A percentile compares a stretch with the other conserved stretches of the same genome.
Conservation (phyloP, 345 rosid genomes). For the Syzygium jambos region DNA sequence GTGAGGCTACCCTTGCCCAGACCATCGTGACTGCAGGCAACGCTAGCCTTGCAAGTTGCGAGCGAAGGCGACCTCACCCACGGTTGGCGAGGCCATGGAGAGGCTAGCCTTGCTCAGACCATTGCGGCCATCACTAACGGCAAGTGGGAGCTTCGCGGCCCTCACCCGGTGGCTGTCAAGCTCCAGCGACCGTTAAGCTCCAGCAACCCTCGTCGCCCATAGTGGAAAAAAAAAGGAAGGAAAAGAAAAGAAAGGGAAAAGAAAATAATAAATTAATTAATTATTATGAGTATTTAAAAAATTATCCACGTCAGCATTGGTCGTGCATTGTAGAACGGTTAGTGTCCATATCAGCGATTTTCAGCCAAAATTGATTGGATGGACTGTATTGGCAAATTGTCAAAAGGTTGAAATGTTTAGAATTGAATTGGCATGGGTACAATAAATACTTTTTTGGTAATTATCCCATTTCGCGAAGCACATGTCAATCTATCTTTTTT, state of each 20-base stretch:
- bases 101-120: no score
- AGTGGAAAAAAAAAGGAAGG: neutral
- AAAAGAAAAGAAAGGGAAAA: neutral
- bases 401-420: neutral
- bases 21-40: fast-evolving
- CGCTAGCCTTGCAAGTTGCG: no score
- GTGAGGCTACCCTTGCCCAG: neutral
- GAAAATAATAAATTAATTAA: neutral
- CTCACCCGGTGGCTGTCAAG: no score
- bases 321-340: fast-evolving
- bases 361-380: neutral
- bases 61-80: no score
- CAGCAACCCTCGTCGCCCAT: neutral
- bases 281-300: neutral
- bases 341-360: fast-evolving
- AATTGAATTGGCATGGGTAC: neutral
- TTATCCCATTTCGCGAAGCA: fast-evolving
- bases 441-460: neutral
- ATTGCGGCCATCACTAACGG: no score
- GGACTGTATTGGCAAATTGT: fast-evolving
- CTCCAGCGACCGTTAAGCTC: no score
- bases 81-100: no score
- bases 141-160: no score
- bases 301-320: neutral
- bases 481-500: neutral